Percentiles rank a stretch among this genome's conserved stretches.
phyloP scores from a whole-genome alignment of 306 rosid species.

The Quercus aquifolioides region DNA sequence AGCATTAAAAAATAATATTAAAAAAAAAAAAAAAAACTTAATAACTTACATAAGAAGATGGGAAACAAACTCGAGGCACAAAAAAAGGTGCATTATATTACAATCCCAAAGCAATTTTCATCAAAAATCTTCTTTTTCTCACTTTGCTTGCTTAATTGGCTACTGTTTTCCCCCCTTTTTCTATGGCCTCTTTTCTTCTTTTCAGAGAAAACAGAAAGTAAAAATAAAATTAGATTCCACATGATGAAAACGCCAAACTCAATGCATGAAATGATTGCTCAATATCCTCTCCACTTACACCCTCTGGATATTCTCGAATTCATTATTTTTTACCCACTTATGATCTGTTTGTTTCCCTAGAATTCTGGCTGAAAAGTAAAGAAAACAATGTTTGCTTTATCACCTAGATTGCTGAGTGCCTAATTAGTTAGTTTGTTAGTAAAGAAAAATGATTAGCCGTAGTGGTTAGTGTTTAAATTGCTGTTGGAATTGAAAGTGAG shows the following conservation, averaged over 20 bases:
- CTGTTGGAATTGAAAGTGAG: no score
- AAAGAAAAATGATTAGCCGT: no score
- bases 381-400: background rate
- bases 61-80: background rate
- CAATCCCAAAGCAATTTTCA: constrained; percentile 7
- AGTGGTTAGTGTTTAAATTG: no score
- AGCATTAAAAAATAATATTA: background rate
- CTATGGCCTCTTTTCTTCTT: constrained; percentile 13
- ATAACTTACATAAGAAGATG: background rate
- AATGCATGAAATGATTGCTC: constrained; percentile 20
- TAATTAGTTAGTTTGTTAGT: background rate
- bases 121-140: background rate
- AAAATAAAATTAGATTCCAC: constrained; percentile 12
- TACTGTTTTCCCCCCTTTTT: background rate
- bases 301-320: background rate
- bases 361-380: background rate
- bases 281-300: constrained; percentile 8
- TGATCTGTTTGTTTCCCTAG: background rate
- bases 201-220: constrained; percentile 3
- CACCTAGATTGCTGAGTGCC: background rate
- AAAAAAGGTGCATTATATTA: background rate
- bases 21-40: background rate
- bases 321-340: background rate
- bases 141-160: constrained; percentile 16
- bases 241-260: constrained; percentile 1